Evolutionary conservation across 352 stramenopile genomes (phyloP).

Genomic region (Pilasporangium apinafurcum): DNA sequence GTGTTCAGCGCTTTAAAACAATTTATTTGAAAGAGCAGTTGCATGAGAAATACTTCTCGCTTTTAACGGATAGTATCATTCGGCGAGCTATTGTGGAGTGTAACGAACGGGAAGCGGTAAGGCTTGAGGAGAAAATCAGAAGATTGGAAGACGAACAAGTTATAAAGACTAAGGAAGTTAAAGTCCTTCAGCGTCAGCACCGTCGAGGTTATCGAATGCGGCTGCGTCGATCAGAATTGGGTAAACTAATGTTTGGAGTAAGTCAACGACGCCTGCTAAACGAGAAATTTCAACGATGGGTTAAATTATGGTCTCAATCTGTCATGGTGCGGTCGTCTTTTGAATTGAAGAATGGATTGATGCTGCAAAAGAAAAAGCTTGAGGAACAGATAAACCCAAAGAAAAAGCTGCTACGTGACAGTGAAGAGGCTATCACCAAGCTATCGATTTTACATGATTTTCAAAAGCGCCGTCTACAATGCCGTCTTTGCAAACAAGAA

Average conservation of each 20-base stretch:
- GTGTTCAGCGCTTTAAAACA: slow-evolving; percentile 58
- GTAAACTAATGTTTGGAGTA: slow-evolving; percentile 41
- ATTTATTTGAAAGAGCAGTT: slow-evolving; percentile 51
- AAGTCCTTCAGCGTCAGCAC: slow-evolving; percentile 38
- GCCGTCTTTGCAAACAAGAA: slow-evolving; percentile 47
- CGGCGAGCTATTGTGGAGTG: slow-evolving; percentile 32
- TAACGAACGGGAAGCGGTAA: slow-evolving; percentile 32
- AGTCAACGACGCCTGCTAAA: slow-evolving; percentile 26
- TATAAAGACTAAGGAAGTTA: slow-evolving; percentile 47
- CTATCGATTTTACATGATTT: slow-evolving; percentile 54
- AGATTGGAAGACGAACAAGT: slow-evolving; percentile 29
- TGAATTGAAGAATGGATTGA: slow-evolving; percentile 52
- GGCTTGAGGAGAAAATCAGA: slow-evolving; percentile 22
- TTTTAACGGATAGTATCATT: slow-evolving; percentile 55
- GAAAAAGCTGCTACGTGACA: background rate
- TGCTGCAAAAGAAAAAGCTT: slow-evolving; percentile 50
- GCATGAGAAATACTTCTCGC: slow-evolving; percentile 41
- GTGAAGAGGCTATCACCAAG: slow-evolving; percentile 6
- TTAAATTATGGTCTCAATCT: slow-evolving; percentile 45
- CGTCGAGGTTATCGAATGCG: slow-evolving; percentile 34
- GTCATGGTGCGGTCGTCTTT: slow-evolving; percentile 52
- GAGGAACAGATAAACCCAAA: slow-evolving; percentile 1
- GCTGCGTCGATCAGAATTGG: slow-evolving; percentile 37
- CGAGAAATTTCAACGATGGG: slow-evolving; percentile 56
- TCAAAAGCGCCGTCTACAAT: slow-evolving; percentile 44